A percentile compares a stretch with the other conserved stretches of the same genome.
These are phyloP conservation scores for Cladorrhinum samala DNA, from an alignment of 495 filamentous ascomycete species.

Conservation along the genomic window DNA sequence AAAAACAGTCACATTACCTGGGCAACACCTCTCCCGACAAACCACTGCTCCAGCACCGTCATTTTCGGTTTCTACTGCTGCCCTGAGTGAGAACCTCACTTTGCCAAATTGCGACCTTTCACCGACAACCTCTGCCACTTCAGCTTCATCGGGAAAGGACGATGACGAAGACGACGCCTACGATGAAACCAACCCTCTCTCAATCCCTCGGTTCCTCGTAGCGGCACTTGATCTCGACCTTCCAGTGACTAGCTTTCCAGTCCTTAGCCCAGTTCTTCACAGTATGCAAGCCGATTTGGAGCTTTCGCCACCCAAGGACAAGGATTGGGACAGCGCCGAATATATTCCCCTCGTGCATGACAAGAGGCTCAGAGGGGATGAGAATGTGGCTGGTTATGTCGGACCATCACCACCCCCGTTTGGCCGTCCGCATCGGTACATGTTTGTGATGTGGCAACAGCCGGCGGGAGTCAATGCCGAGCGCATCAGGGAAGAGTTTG, in stretches of 20 bases:
- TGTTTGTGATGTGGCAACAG: constrained; percentile 54
- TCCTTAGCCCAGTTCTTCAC: constrained; percentile 46
- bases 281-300: constrained; percentile 38
- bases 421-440: constrained; percentile 50
- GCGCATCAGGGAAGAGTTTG: constrained; percentile 36
- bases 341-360: constrained; percentile 12
- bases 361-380: constrained; percentile 9
- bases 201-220: constrained; percentile 35
- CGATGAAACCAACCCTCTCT: constrained; percentile 1
- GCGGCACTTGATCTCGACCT: constrained; percentile 48
- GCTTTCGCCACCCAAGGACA: constrained; percentile 1
- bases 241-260: constrained; percentile 44
- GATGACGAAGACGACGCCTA: not conserved
- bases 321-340: constrained; percentile 8
- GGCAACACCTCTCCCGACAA: constrained; percentile 11
- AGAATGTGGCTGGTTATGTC: constrained; percentile 35
- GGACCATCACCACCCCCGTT: constrained; percentile 46
- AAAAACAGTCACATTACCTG: constrained; percentile 15
- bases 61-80: constrained; percentile 18
- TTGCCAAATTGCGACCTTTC: constrained; percentile 22
- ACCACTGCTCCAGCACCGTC: constrained; percentile 12
- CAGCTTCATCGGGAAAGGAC: not conserved
- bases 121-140: constrained; percentile 6
- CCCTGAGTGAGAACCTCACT: constrained; percentile 15
- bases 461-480: constrained; percentile 42